Evolutionary conservation across 768 basidiomycete species (phyloP).

Genomic region (Agaricus sinodeliciosus): DNA sequence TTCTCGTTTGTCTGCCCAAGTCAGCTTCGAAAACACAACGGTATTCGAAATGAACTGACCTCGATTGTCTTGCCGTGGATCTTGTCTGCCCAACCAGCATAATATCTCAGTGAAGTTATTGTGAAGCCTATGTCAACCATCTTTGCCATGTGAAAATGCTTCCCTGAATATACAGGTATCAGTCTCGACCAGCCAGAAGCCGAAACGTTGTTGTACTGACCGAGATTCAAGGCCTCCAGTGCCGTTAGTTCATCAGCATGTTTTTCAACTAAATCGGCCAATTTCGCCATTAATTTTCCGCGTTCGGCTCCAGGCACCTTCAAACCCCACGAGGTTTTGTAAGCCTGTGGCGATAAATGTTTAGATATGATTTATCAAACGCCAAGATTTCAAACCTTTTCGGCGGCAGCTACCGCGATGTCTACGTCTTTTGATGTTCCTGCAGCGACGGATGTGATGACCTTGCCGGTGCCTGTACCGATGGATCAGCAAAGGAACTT

Average conservation of each 20-base stretch:
- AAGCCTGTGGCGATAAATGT: slow-evolving; percentile 19
- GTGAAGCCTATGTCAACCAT: slow-evolving; percentile 54
- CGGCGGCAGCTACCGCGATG: slow-evolving; percentile 61
- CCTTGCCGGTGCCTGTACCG: slow-evolving; percentile 53
- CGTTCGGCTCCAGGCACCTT: slow-evolving; percentile 48
- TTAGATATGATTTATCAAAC: background rate
- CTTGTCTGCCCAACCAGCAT: slow-evolving; percentile 90
- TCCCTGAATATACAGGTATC: slow-evolving; percentile 28
- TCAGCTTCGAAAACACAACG: too few relatives aligned
- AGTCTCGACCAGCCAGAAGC: background rate
- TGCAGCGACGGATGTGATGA: slow-evolving; percentile 49
- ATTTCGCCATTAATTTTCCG: slow-evolving; percentile 50
- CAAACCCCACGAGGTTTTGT: slow-evolving; percentile 63
- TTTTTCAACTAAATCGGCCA: slow-evolving; percentile 58
- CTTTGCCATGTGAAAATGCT: slow-evolving; percentile 44
- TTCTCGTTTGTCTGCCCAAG: slow-evolving; percentile 36
- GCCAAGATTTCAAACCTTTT: slow-evolving; percentile 31
- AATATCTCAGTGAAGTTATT: slow-evolving; percentile 60
- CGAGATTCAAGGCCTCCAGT: slow-evolving; percentile 67
- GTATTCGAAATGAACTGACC: slow-evolving; percentile 15
- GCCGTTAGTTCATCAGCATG: slow-evolving; percentile 62
- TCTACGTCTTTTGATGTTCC: slow-evolving; percentile 71
- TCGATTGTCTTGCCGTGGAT: slow-evolving; percentile 71
- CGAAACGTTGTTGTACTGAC: slow-evolving; percentile 22
- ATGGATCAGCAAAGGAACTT: background rate